Evolutionary conservation across 1,284 basidiomycete species (phyloP).

Genomic region (Pholiota adiposa): DNA sequence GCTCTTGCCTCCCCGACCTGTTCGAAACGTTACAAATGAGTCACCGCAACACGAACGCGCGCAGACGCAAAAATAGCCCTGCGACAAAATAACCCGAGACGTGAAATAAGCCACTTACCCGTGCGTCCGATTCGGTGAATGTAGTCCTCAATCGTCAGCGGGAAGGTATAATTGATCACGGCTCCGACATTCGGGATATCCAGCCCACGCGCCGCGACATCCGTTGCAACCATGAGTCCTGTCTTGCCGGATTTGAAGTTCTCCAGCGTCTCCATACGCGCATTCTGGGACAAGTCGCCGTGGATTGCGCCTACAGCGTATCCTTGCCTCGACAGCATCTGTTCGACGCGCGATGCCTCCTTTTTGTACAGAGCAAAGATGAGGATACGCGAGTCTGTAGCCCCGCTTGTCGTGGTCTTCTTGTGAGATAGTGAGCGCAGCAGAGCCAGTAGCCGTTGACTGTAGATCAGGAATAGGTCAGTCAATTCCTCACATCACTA

Average conservation of each 20-base stretch:
- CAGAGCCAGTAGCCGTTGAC: conserved; percentile 69
- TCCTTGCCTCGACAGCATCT: conserved; percentile 78
- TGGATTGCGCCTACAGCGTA: conserved; percentile 90
- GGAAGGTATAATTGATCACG: conserved; percentile 97
- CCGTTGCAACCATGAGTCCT: conserved; percentile 92
- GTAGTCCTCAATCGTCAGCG: conserved; percentile 94
- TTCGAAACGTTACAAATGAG: conserved; percentile 16
- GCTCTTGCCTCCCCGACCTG: conserved; percentile 88
- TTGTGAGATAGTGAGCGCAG: conserved; percentile 68
- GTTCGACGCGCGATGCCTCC: conserved; percentile 90
- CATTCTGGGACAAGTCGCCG: conserved; percentile 90
- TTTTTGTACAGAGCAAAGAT: conserved; percentile 99
- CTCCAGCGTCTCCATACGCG: conserved; percentile 87
- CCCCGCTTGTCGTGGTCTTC: conserved; percentile 53
- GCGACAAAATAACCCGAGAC: conserved; percentile 8
- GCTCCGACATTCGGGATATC: conserved; percentile 97
- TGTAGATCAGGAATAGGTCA: conserved; percentile 34
- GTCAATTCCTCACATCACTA: not conserved
- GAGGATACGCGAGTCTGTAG: conserved; percentile 73
- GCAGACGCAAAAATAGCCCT: conserved; percentile 10
- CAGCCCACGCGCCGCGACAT: conserved; percentile 95
- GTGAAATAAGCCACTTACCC: conserved; percentile 46
- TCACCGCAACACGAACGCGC: conserved; percentile 1
- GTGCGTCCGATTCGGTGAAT: conserved; percentile 98
- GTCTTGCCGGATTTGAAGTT: conserved; percentile 89